These are phyloP conservation scores for Bromus sterilis DNA, from an alignment of 176 grass and related monocot genomes.

Conservation along the genomic window DNA sequence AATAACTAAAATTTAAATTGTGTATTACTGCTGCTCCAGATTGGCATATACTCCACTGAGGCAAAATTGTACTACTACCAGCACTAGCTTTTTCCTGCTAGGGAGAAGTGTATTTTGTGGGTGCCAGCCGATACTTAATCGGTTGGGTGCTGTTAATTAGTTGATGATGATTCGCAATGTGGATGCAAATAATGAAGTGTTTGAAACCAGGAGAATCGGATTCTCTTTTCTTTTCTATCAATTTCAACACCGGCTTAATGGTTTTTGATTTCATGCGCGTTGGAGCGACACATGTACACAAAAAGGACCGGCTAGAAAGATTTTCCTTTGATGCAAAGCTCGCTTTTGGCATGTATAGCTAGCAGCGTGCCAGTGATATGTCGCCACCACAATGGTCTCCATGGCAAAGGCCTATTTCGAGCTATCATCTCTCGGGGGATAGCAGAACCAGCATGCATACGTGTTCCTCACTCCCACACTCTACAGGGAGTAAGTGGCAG, in stretches of 20 bases:
- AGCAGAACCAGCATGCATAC: neutral
- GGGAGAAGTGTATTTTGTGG: neutral
- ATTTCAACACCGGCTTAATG: neutral
- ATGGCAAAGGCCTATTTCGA: neutral
- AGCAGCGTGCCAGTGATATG: neutral
- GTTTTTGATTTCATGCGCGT: neutral
- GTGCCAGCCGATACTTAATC: neutral
- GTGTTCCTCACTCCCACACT: neutral
- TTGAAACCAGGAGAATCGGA: neutral
- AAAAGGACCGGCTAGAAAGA: neutral
- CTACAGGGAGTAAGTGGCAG: too few relatives aligned
- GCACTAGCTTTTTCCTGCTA: neutral
- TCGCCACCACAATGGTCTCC: neutral
- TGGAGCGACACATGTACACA: neutral
- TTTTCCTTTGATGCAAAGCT: neutral
- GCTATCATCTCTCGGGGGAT: neutral
- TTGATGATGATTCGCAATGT: neutral
- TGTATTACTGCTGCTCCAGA: conserved; percentile 8
- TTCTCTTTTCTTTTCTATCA: neutral
- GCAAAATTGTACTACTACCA: neutral
- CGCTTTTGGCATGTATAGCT: neutral
- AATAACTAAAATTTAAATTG: neutral
- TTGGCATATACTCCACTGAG: neutral
- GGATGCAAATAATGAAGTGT: neutral
- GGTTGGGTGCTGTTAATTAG: neutral